Evolutionary conservation across 148 eudicot species (phyloP).

Genomic region (Agrostemma githago): DNA sequence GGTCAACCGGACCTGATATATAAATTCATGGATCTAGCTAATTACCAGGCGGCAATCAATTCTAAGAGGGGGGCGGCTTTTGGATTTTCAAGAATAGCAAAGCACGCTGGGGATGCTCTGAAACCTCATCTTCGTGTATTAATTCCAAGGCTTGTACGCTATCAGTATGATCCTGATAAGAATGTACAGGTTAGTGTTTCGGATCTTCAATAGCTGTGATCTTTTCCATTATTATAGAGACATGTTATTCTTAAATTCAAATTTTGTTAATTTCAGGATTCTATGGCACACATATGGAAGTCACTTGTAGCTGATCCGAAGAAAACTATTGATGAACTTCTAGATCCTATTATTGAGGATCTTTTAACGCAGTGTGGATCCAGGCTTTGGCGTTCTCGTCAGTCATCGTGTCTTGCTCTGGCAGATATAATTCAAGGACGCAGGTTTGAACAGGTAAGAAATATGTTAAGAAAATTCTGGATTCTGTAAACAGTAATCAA

Average conservation of each 20-base stretch:
- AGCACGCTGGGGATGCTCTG: conserved; percentile 94
- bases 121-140: conserved; percentile 65
- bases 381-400: conserved; percentile 97
- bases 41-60: conserved; percentile 89
- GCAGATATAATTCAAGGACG: conserved; percentile 94
- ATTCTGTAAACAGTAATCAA: background rate
- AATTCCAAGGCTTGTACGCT: conserved; percentile 91
- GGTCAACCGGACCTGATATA: conserved; percentile 96
- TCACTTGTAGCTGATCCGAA: conserved; percentile 84
- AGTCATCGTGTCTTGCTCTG: conserved; percentile 94
- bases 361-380: conserved; percentile 79
- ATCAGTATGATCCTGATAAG: conserved; percentile 96
- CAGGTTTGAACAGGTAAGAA: conserved; percentile 72
- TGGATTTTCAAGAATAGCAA: conserved; percentile 97
- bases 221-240: background rate
- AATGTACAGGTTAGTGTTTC: conserved; percentile 71
- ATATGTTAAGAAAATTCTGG: background rate
- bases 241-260: background rate
- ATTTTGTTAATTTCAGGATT: conserved; percentile 57
- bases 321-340: conserved; percentile 67
- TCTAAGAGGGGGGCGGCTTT: conserved; percentile 99
- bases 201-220: background rate
- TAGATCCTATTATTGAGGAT: conserved; percentile 78
- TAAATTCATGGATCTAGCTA: conserved; percentile 96
- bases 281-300: conserved; percentile 97